Evolutionary conservation across 1,284 basidiomycete genomes (phyloP).

Genomic region (Ganoderma sinense): DNA sequence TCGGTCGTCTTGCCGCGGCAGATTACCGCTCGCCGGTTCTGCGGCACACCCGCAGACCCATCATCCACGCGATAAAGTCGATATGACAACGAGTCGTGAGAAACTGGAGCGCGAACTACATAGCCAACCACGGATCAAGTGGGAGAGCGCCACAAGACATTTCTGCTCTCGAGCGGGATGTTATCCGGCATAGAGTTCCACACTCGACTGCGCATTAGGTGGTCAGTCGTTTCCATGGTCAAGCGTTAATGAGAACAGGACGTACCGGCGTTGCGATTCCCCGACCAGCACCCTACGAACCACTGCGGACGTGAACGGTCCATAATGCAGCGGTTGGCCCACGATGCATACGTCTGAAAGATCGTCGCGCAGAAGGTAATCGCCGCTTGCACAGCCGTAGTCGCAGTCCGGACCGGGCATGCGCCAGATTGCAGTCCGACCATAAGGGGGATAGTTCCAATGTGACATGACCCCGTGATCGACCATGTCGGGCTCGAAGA

Average conservation of each 20-base stretch:
- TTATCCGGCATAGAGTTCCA: background rate
- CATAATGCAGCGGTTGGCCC: background rate
- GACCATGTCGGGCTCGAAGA: background rate
- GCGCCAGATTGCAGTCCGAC: background rate
- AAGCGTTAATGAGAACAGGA: background rate
- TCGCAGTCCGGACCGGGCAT: background rate
- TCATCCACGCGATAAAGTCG: no score
- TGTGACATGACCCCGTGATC: background rate
- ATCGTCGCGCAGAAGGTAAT: background rate
- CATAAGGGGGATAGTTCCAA: background rate
- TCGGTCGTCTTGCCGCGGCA: no score
- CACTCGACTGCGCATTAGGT: background rate
- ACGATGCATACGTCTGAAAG: background rate
- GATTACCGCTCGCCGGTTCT: no score
- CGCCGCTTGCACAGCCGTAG: background rate
- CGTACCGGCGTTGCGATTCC: background rate
- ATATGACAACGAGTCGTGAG: no score
- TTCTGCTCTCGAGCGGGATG: no score
- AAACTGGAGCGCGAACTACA: no score
- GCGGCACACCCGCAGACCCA: no score
- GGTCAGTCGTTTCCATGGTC: no score
- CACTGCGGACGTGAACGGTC: background rate
- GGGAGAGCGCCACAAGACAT: no score
- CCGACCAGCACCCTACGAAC: background rate
- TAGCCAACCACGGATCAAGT: no score